Evolutionary conservation across 2,329 filamentous ascomycete genomes (phyloP), one percentile per base, ranked within the genome.

Genomic region (Microsporum ferrugineum): DNA sequence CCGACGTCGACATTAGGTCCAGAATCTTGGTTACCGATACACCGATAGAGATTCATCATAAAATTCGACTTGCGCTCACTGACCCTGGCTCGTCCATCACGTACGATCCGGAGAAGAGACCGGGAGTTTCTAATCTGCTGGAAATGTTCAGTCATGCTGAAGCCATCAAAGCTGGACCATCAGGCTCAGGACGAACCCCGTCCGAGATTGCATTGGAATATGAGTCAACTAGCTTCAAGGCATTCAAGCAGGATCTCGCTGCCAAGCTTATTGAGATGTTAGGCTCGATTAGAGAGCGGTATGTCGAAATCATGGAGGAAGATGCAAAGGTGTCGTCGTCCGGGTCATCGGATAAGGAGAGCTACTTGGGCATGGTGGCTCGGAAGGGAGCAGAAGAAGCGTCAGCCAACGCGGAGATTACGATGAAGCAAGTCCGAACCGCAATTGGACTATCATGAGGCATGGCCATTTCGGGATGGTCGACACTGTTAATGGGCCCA

Each of bases 51-150:
- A 91, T 97, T 63, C 73, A 76, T 23, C 73, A 75, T 55, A 96
- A 95, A 71, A 77, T 97, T 65, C 84, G 79, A 65, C 74, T 77
- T 5, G 89, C 94, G 5, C 71, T 90, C 36, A 97, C 94, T 1
- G 94, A 99, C 73, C 87, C 83, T 0, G 71, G 81, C 29, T 65
- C 74, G 0, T 79, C 75, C 1, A 83, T 96, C 45, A 84, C 84
- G 0, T 96, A 94, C 71, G 86, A 96, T 65, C 85, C 84, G 0
- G 69, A 72, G 0, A 69, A 66, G 0, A 80, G 94, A 29, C 92
- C 92, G 0, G 94, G 91, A 0, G 88, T 99, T 2, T 86, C 91
- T 8, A 99, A 97, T 71, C 78, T 99, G 10, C 75, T 99, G 0
- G 84, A 90, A 61, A 82, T 99, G 14, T 75, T 92, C n/a, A 85